These are phyloP conservation scores for Aspergillus sp. DNA, from an alignment of 2,329 filamentous ascomycete genomes.

Conservation along the genomic window DNA sequence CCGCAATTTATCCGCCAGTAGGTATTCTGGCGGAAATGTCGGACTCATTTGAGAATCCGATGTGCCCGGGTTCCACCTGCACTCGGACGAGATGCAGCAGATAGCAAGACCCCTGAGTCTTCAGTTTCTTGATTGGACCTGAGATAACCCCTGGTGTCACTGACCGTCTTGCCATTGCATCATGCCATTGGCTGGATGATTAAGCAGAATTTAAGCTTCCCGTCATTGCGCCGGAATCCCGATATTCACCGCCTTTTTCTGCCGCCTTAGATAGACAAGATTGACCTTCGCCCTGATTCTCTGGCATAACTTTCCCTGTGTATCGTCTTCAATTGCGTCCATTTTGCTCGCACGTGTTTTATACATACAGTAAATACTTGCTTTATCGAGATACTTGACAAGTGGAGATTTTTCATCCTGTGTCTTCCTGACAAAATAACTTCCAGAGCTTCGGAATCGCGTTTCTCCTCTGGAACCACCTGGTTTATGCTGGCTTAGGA, in stretches of 20 bases:
- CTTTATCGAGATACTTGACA: neutral
- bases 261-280: neutral
- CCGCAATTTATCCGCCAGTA: neutral
- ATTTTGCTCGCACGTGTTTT: neutral
- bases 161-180: too few species aligned
- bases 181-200: too few species aligned
- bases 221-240: neutral
- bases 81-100: too few species aligned
- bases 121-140: too few species aligned
- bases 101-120: neutral
- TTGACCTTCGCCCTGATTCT: neutral
- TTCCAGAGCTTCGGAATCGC: neutral
- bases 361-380: neutral
- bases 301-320: neutral
- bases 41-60: too few species aligned
- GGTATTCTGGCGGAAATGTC: too few species aligned
- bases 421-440: neutral
- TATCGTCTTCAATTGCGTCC: neutral
- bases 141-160: too few species aligned
- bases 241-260: conserved; percentile 9
- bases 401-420: neutral
- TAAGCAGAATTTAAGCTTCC: too few species aligned
- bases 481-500: neutral
- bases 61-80: too few species aligned
- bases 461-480: neutral